Conservation (phyloP, 768 basidiomycete species). For the Dictyophora rubrovolvata region DNA sequence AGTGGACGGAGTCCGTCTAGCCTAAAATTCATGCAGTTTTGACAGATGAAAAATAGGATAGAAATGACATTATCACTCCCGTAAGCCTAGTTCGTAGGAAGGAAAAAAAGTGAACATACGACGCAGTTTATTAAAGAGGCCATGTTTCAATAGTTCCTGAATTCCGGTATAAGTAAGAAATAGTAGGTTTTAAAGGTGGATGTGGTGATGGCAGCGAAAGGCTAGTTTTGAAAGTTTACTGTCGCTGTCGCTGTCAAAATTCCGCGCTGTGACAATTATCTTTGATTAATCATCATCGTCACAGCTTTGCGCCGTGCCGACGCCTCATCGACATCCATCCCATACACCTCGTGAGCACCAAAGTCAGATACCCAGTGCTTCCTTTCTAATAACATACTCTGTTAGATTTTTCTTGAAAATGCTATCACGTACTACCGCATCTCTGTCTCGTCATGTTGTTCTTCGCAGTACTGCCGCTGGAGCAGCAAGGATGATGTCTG, state of each 20-base stretch:
- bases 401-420: constrained; percentile 7
- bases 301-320: background rate
- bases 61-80: background rate
- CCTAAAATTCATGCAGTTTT: background rate
- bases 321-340: background rate
- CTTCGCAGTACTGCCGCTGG: constrained; percentile 27
- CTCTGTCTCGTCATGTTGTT: constrained; percentile 30
- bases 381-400: constrained; percentile 5
- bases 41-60: background rate
- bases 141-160: background rate
- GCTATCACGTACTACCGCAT: constrained; percentile 25
- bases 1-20: background rate
- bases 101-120: background rate
- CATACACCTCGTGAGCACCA: background rate
- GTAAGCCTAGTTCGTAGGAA: background rate
- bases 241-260: background rate
- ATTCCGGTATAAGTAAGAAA: background rate
- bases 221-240: no score
- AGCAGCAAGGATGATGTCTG: constrained; percentile 28
- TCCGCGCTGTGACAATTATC: background rate
- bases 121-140: background rate
- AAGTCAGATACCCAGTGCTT: background rate
- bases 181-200: no score
- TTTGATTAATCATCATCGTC: background rate
- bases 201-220: no score